phyloP scores from a whole-genome alignment of 352 stramenopile species.

The Elongisporangium anandrum region DNA sequence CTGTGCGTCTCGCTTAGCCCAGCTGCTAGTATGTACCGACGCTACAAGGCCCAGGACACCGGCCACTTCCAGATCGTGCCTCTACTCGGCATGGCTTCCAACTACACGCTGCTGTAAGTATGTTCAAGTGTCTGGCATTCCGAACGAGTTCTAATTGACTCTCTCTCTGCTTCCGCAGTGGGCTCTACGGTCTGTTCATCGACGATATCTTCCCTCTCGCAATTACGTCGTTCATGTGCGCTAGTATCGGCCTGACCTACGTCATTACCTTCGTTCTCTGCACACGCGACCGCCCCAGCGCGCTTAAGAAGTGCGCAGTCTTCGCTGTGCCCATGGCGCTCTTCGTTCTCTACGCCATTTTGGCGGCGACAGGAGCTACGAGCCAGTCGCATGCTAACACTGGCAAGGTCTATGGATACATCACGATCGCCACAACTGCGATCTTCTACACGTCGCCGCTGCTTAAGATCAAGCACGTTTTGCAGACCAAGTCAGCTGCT shows the following conservation, averaged over 20 bases:
- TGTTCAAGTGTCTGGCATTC: too few relatives aligned
- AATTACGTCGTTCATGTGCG: constrained; percentile 1
- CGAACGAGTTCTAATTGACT: too few relatives aligned
- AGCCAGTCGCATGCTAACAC: constrained; percentile 22
- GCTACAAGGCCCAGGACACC: constrained; percentile 40
- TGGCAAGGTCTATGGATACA: constrained; percentile 29
- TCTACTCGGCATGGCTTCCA: constrained; percentile 56
- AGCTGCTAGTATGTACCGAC: constrained; percentile 35
- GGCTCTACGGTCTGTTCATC: constrained; percentile 54
- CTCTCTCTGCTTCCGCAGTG: constrained; percentile 1
- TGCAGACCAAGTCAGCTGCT: constrained; percentile 42
- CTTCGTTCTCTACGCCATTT: constrained; percentile 42
- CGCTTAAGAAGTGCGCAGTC: constrained; percentile 24
- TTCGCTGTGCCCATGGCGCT: constrained; percentile 33
- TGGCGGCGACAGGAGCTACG: constrained; percentile 23
- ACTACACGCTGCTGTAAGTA: constrained; percentile 42
- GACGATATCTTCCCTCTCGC: constrained; percentile 43
- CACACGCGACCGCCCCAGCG: constrained; percentile 24
- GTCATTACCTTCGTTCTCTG: constrained; percentile 39
- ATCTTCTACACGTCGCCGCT: constrained; percentile 65
- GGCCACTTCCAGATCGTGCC: constrained; percentile 40
- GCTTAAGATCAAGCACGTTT: constrained; percentile 42
- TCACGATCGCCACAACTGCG: constrained; percentile 48
- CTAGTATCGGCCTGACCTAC: constrained; percentile 20
- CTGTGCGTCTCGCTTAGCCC: constrained; percentile 73